Evolutionary conservation across 2,329 filamentous ascomycete species (phyloP), one percentile per base, ranked within the genome.

Genomic region (Pleoardoris graminearum): DNA sequence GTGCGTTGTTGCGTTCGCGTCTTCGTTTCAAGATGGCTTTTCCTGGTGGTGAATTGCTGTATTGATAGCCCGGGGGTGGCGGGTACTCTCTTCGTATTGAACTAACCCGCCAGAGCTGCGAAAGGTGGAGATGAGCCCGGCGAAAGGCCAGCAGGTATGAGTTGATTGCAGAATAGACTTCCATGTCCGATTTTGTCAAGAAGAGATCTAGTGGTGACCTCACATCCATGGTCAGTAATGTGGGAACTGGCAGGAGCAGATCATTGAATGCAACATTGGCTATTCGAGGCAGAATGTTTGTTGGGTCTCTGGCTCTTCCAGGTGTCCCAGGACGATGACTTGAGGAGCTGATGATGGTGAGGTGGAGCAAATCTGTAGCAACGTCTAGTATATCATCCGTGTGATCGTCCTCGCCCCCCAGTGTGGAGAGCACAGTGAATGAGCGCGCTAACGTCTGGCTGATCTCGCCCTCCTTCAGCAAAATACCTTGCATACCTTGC

Each of bases 401-500:
- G 17, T 79, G 78, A 50, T 95, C 90, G 61, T 96, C 91, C 29
- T 91, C 88, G 12, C 86, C 82, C 59, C 90, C 86, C 67, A 93
- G 79, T 1, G 87, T 85, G n/a, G 87, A 86, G 46, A 99, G 79
- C 16, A 87, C 83, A 3, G 88, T 85, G 89, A 91, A 96, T 0
- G 91, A 87, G 58, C 89, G 84, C 7, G 84, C 80, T 10, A 99
- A 77, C 8, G 92, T 85, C 8, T 90, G 85, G 10, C 85, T 84
- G 1, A 96, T 85, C 71, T 97, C 93, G 2, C 89, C 89, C 61
- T 97, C 91, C 70, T 95, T 97, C 52, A 97, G 82, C 4, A 87
- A 72, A 22, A 92, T 76, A 1, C 83, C 83, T 37, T 82, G 81
- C 3, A 91, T 64, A 4, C 80, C 78, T 53, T 85, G 83, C 25